Base-by-base conservation (phyloP, 2,329 filamentous ascomycete genomes). In the Berkeleyomyces rouxiae region DNA sequence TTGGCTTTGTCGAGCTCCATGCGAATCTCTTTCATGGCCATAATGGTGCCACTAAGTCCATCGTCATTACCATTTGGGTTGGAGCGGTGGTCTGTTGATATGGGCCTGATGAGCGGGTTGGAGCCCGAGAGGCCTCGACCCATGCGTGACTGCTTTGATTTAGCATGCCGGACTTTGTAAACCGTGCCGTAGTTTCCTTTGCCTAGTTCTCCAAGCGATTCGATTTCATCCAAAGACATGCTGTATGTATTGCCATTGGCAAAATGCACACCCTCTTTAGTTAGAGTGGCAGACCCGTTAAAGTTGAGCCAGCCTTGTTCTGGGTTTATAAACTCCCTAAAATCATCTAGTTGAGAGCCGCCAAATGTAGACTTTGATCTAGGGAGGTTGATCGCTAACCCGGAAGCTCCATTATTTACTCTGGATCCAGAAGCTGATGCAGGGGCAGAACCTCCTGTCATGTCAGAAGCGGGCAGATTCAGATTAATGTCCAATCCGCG, bases 1-100 rank as follows among this genome's bases (percentile, higher is more conserved):
- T 99, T 99, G 66, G 90, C 87, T 72, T 99, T 93, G 70, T 99
- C 93, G 61, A 99, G 79, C 73, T 99, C 93, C 7, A 99, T 78
- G 23, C 93, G 84, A 69, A 99, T 95, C 74, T 99, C 93, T 73
- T 99, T 99, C 93, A 99, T 99, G 11, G 93, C 93, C 93, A 99
- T 97, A 65, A 96, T 79, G 59, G 88, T 82, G 16, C 92, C 90
- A 0, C 84, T 85, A 0, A 81, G 82, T 4, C 58, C 58, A 16
- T 63, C 61, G 58, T 74, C 67, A 57, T 67, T 70, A 44, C 33
- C 51, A 9, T 61, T 55, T 6, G 58, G 33, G 6, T 33, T 33
- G 7, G 62, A 16, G 40, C 70, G 68, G 6, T 73, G 70, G 23
- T 76, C 72, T 16, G 75, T 72, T 23, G 74, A 67, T 31, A 72